Evolutionary conservation across 2,329 filamentous ascomycete species (phyloP), one percentile per base, ranked within the genome.

Genomic region (Sphaerulina vaccinii): DNA sequence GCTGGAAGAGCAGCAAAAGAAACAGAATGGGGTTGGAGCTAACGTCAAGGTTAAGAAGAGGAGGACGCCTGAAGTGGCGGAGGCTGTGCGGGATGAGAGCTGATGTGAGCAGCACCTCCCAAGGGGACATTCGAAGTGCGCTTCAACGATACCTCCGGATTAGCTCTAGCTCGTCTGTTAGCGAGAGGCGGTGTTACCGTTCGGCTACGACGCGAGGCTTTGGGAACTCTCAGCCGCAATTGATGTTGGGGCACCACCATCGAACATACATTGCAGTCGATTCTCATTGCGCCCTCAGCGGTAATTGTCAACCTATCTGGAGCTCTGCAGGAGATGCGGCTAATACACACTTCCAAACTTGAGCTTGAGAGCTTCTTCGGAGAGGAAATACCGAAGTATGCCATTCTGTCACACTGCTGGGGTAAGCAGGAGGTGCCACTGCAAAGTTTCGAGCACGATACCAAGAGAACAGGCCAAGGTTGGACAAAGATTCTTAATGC

Each of bases 401-500:
- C 50, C 1, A 53, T 53, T 15, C 24, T 56, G 3, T 49, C 43
- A 3, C 53, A 56, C 21, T 53, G 49, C 8, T 54, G 53, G 53
- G 44, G 39, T 7, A 24, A 49, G 0, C 33, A 56, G 2, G 50
- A 53, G 36, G 50, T 56, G 2, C 18, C 3, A 8, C 52, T 55
- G 41, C 22, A 16, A 0, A 36, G 52, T 11, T 48, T 55, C 24
- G 16, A 7, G 8, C 35, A 18, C 15, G 8, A 7, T 13, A 7
- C 27, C 7, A 13, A 7, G 27, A 13, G 13, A 7, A 29, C 27
- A 7, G 7, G 27, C 7, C 27, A 29, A 13, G 27, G 27, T 7
- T 29, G 27, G 27, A 29, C 7, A 13, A 29, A 29, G 27, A 29
- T 29, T 29, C 13, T 13, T 29, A 13, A 7, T 7, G 27, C 27